phyloP scores from a whole-genome alignment of 192 early-diverging fungal genomes.

The Entomortierella chlamydospora region DNA sequence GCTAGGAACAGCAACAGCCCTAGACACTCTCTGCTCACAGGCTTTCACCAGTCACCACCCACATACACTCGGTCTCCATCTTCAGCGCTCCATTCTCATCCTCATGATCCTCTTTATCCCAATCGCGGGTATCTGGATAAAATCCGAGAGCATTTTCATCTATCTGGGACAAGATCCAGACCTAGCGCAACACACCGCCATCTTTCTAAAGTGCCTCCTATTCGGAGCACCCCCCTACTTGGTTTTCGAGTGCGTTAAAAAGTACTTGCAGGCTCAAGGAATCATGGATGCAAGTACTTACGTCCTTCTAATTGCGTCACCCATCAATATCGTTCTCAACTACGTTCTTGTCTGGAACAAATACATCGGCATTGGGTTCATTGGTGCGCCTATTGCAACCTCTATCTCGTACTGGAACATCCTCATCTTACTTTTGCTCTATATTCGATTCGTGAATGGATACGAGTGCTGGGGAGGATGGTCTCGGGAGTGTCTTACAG shows the following conservation, averaged over 20 bases:
- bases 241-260: slow-evolving; percentile 86
- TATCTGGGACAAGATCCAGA: slow-evolving; percentile 79
- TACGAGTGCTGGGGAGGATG: slow-evolving; percentile 89
- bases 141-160: slow-evolving; percentile 76
- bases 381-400: slow-evolving; percentile 88
- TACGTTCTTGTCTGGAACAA: slow-evolving; percentile 84
- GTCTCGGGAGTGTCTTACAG: slow-evolving; percentile 73
- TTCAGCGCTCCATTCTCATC: slow-evolving; percentile 87
- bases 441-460: slow-evolving; percentile 73
- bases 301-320: slow-evolving; percentile 75
- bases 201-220: slow-evolving; percentile 76
- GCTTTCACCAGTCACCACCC: slow-evolving; percentile 76
- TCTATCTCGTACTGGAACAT: slow-evolving; percentile 83
- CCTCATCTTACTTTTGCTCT: slow-evolving; percentile 71
- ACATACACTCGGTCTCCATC: slow-evolving; percentile 76
- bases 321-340: slow-evolving; percentile 80
- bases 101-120: slow-evolving; percentile 75
- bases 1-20: slow-evolving; percentile 75
- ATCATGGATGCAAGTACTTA: slow-evolving; percentile 85
- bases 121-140: slow-evolving; percentile 72
- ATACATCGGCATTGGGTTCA: slow-evolving; percentile 74
- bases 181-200: slow-evolving; percentile 72
- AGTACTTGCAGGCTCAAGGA: slow-evolving; percentile 91
- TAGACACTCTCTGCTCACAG: slow-evolving; percentile 83
- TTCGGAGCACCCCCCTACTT: slow-evolving; percentile 81